Evolutionary conservation across 2,329 filamentous ascomycete genomes (phyloP).

Genomic region (Cladobotryum protrusum): DNA sequence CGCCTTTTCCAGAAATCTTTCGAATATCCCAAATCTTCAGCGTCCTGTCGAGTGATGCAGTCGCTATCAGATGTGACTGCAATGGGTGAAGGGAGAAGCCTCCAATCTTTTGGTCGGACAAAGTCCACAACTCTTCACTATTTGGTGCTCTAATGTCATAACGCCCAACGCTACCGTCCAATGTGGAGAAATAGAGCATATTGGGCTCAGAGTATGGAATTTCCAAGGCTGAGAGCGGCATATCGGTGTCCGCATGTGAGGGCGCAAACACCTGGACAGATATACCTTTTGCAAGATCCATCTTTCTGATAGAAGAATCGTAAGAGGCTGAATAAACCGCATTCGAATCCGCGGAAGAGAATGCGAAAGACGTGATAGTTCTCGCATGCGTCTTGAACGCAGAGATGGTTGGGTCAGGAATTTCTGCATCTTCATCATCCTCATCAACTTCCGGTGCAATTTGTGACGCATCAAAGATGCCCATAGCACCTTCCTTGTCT

Average conservation of each 20-base stretch:
- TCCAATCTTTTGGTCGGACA: conserved; percentile 91
- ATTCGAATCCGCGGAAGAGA: conserved; percentile 66
- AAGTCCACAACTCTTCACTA: conserved; percentile 59
- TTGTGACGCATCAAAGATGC: conserved; percentile 85
- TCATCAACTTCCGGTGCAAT: conserved; percentile 52
- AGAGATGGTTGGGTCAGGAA: conserved; percentile 70
- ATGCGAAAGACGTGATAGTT: conserved; percentile 80
- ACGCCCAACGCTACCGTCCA: conserved; percentile 73
- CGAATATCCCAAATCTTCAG: conserved; percentile 90
- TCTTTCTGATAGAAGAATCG: conserved; percentile 81
- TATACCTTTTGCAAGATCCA: conserved; percentile 75
- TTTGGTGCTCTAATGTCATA: conserved; percentile 65
- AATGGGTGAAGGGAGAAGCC: conserved; percentile 81
- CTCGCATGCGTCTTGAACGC: conserved; percentile 86
- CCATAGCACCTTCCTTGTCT: conserved; percentile 86
- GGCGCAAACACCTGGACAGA: conserved; percentile 80
- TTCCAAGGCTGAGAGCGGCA: conserved; percentile 79
- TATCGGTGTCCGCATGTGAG: conserved; percentile 58
- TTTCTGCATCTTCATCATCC: conserved; percentile 62
- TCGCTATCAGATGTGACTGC: conserved; percentile 76
- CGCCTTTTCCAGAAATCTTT: conserved; percentile 62
- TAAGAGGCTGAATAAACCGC: conserved; percentile 82
- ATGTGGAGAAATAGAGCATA: conserved; percentile 77
- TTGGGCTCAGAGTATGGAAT: conserved; percentile 66
- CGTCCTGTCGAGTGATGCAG: conserved; percentile 82